Conservation (phyloP, 2,329 filamentous ascomycete genomes). For the Knufia petricola region DNA sequence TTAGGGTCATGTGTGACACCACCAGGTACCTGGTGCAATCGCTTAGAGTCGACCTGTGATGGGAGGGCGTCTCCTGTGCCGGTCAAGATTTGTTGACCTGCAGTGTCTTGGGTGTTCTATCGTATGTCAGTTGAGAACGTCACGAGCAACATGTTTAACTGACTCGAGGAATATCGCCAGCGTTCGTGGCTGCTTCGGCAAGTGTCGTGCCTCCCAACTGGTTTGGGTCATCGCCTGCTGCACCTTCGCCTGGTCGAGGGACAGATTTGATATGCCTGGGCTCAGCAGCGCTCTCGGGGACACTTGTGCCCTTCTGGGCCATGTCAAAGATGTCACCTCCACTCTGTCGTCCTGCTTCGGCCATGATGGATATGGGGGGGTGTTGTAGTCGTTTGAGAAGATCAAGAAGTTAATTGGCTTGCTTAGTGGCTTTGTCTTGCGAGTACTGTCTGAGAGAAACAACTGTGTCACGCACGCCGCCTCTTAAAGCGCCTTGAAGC, state of each 20-base stretch:
- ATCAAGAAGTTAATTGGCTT: too few species aligned
- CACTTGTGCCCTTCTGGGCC: conserved; percentile 29
- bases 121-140: too few species aligned
- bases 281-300: conserved; percentile 39
- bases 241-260: conserved; percentile 38
- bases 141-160: conserved; percentile 3
- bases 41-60: conserved; percentile 32
- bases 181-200: conserved; percentile 40
- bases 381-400: background rate
- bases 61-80: conserved; percentile 34
- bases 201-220: conserved; percentile 29
- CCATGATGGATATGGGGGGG: background rate
- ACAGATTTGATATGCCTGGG: conserved; percentile 40
- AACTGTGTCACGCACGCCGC: too few species aligned
- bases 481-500: too few species aligned
- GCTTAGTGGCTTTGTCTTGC: too few species aligned
- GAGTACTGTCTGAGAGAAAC: too few species aligned
- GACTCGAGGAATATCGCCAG: conserved; percentile 37
- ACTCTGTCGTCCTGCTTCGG: conserved; percentile 22
- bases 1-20: conserved; percentile 27
- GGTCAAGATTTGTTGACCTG: conserved; percentile 31
- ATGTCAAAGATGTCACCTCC: conserved; percentile 33
- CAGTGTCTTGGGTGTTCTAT: conserved; percentile 27
- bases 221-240: conserved; percentile 28
- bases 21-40: conserved; percentile 25